These are phyloP conservation scores for Xanthoceras sorbifolium DNA, from an alignment of 345 rosid species.

Conservation along the genomic window DNA sequence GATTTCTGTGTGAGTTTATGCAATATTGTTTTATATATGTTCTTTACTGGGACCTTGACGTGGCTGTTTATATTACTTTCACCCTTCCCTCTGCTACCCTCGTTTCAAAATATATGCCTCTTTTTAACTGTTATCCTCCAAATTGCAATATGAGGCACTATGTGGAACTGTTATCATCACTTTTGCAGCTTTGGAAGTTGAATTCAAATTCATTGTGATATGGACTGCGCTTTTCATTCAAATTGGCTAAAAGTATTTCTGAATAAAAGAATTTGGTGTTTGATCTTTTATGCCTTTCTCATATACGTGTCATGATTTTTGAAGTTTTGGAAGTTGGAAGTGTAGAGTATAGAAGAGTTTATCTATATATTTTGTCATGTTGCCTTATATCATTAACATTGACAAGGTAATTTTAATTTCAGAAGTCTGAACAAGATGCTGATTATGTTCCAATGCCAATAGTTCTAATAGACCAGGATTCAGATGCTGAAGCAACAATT, in stretches of 20 bases:
- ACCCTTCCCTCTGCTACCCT: no score
- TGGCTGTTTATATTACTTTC: neutral
- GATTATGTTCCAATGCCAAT: constrained; percentile 63
- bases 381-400: neutral
- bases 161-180: neutral
- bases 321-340: neutral
- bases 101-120: neutral
- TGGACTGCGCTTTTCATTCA: neutral
- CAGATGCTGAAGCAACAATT: constrained; percentile 78
- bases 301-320: neutral
- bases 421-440: constrained; percentile 56
- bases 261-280: neutral
- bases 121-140: neutral
- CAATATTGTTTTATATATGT: neutral
- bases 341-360: neutral
- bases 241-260: neutral
- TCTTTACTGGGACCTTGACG: neutral
- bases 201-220: no score
- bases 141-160: neutral
- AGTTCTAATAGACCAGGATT: constrained; percentile 86
- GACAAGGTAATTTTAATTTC: constrained; percentile 35
- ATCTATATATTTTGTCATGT: neutral
- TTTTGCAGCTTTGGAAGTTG: neutral
- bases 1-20: neutral
- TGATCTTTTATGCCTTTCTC: neutral